Conservation (phyloP, 2,329 filamentous ascomycete genomes). For the Colletotrichum musicola region DNA sequence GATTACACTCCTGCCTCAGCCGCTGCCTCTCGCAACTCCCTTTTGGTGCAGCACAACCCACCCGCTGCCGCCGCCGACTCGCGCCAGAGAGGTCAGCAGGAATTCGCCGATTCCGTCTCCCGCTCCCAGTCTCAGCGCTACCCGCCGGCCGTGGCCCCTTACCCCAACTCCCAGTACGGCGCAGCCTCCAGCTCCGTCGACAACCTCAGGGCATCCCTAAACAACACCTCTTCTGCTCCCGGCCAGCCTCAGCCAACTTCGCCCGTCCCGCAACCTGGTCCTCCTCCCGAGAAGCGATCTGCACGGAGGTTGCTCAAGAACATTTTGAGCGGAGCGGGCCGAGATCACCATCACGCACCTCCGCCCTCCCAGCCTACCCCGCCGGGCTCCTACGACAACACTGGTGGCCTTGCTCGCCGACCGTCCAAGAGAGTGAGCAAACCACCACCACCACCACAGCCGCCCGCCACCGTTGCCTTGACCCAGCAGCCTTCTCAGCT, state of each 20-base stretch:
- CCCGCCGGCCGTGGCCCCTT: slow-evolving; percentile 48
- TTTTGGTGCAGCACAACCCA: slow-evolving; percentile 37
- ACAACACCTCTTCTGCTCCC: slow-evolving; percentile 33
- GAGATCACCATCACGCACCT: slow-evolving; percentile 43
- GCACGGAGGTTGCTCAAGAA: slow-evolving; percentile 68
- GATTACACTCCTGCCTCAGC: slow-evolving; percentile 48
- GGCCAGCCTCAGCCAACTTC: slow-evolving; percentile 24
- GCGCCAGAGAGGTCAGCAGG: slow-evolving; percentile 53
- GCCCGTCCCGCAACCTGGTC: slow-evolving; percentile 40
- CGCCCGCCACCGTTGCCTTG: slow-evolving; percentile 55
- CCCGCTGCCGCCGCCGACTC: slow-evolving; percentile 48
- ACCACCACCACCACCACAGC: slow-evolving; percentile 49
- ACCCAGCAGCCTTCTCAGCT: slow-evolving; percentile 51
- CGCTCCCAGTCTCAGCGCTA: slow-evolving; percentile 67
- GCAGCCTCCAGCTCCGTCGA: slow-evolving; percentile 56
- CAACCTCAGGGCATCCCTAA: slow-evolving; percentile 52
- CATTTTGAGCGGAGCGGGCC: slow-evolving; percentile 61
- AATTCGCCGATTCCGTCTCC: slow-evolving; percentile 62
- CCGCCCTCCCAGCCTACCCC: slow-evolving; percentile 42
- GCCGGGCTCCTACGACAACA: slow-evolving; percentile 61
- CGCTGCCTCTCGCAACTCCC: slow-evolving; percentile 48
- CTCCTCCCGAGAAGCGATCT: slow-evolving; percentile 58
- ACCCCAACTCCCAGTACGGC: slow-evolving; percentile 51
- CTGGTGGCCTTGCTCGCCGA: slow-evolving; percentile 62
- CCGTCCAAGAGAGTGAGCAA: slow-evolving; percentile 70